Base-by-base conservation (phyloP, 2,329 filamentous ascomycete genomes). In the Hypocrella siamensis region DNA sequence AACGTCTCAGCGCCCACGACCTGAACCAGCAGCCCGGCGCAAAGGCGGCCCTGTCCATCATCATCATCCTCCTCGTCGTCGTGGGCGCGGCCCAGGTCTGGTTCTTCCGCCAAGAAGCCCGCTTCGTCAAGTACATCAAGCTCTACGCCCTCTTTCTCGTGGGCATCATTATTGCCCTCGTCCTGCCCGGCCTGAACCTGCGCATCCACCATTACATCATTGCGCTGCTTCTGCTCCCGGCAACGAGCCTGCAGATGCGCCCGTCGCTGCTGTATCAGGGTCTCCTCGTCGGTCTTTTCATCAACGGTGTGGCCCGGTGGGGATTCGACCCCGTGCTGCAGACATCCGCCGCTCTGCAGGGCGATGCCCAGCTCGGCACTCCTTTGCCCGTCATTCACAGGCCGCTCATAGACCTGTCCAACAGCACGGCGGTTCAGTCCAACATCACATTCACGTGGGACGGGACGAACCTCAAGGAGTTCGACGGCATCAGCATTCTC, bases 161-260 rank as follows among this genome's bases (percentile, higher is more conserved):
- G 3, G 64, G 62, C n/a, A 70, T 96, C 22, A 47, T 90, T 19
- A 57, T 85, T 31, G 67, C 80, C 21, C 62, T 93, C 10, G 58
- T 69, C 1, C 56, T 93, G 5, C 88, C 88, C 0, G 70, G 75
- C 6, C 71, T 93, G 31, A 79, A 75, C 38, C 65, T 98, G 31
- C 76, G 90, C 21, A 85, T 98, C 35, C 90, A 98, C 49, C 90
- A 98, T 53, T 98, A 96, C 50, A 82, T 96, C 40, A 64, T 96
- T 4, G 85, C 78, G 2, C 68, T 98, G 11, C 63, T 96, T 0
- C 67, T 98, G 1, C 68, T 96, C 5, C 84, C 86, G 0, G 90
- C 86, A 0, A 96, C 90, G 0, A 76, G 74, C 32, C 75, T 96
- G 53, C 86, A 93, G 42, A 96, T 82, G 5, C 72, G 90, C 0